Evolutionary conservation across 805 yeast genomes (phyloP).

Genomic region (Candida coquimbonensis): DNA sequence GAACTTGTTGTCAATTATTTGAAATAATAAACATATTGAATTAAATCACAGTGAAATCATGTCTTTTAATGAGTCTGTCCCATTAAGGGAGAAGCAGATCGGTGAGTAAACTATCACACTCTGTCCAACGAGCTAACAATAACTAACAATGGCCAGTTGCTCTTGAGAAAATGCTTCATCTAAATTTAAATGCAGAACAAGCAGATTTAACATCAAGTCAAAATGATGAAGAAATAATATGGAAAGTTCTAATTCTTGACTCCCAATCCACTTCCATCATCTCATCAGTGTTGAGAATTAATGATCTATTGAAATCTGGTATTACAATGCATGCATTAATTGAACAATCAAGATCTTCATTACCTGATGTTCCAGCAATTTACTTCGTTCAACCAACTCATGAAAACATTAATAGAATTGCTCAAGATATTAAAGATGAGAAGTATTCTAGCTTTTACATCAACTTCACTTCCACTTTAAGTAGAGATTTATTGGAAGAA

Average conservation of each 20-base stretch:
- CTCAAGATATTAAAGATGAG: conserved; percentile 66
- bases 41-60: background rate
- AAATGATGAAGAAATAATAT: conserved; percentile 60
- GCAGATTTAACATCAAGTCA: conserved; percentile 48
- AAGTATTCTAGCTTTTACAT: conserved; percentile 74
- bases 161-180: conserved; percentile 78
- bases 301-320: conserved; percentile 84
- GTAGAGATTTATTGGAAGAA: conserved; percentile 76
- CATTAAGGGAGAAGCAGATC: conserved; percentile 37
- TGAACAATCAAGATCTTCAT: conserved; percentile 62
- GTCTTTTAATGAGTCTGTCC: conserved; percentile 9
- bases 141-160: conserved; percentile 25
- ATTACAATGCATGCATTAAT: conserved; percentile 84
- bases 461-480: conserved; percentile 78
- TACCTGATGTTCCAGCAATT: conserved; percentile 92
- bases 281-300: conserved; percentile 87
- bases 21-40: background rate
- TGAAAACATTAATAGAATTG: conserved; percentile 63
- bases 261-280: conserved; percentile 73
- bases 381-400: conserved; percentile 86
- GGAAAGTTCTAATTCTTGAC: conserved; percentile 91
- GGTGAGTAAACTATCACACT: conserved; percentile 18
- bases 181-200: conserved; percentile 55
- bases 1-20: background rate
- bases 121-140: background rate